A percentile compares a stretch with the other conserved stretches of the same genome.
Evolutionary conservation across 768 basidiomycete genomes (phyloP).

Genomic region (Panaeolus cyanescens): DNA sequence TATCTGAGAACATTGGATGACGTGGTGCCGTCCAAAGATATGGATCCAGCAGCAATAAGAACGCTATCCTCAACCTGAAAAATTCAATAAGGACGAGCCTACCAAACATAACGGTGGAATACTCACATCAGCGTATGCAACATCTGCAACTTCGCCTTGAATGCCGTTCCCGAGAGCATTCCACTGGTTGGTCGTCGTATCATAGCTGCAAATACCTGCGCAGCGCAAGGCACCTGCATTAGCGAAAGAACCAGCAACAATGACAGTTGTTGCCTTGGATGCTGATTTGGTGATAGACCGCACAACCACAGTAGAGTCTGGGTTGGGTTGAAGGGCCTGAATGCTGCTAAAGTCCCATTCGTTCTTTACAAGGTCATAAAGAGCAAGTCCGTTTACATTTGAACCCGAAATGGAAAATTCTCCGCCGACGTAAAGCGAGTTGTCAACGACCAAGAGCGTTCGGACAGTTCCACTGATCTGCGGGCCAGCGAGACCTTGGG

Average conservation of each 20-base stretch:
- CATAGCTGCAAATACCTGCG: constrained; percentile 76
- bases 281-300: constrained; percentile 69
- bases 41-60: constrained; percentile 80
- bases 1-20: constrained; percentile 75
- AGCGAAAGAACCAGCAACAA: constrained; percentile 89
- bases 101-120: constrained; percentile 6
- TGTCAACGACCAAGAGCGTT: constrained; percentile 70
- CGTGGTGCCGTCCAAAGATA: constrained; percentile 64
- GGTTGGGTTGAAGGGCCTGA: constrained; percentile 58
- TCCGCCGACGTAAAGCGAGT: constrained; percentile 81
- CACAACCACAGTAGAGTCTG: constrained; percentile 62
- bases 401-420: constrained; percentile 69
- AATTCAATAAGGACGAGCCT: constrained; percentile 10
- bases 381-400: constrained; percentile 66
- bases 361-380: constrained; percentile 73
- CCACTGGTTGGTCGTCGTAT: constrained; percentile 75
- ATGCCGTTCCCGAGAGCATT: constrained; percentile 77
- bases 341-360: constrained; percentile 62
- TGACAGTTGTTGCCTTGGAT: constrained; percentile 58
- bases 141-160: constrained; percentile 75
- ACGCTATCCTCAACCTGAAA: constrained; percentile 62
- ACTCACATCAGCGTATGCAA: constrained; percentile 83
- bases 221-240: constrained; percentile 78
- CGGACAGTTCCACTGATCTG: constrained; percentile 77
- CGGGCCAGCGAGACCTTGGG: constrained; percentile 58